Evolutionary conservation across 1,284 basidiomycete genomes (phyloP).

Genomic region (Vanrija humicola): DNA sequence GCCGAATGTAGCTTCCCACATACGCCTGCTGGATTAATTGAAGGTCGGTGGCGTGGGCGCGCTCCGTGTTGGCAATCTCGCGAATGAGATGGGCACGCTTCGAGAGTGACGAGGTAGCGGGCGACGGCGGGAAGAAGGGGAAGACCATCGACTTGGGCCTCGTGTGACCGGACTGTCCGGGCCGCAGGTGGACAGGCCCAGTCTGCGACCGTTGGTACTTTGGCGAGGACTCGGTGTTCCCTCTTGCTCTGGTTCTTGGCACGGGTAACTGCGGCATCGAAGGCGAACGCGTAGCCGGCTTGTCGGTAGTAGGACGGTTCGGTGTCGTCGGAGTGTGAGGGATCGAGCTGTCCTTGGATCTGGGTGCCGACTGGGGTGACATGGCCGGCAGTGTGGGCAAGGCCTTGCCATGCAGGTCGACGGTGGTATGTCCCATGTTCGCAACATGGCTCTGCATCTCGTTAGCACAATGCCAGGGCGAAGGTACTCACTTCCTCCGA

Average conservation of each 20-base stretch:
- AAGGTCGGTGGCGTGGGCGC: conserved; percentile 82
- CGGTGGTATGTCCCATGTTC: too few species aligned
- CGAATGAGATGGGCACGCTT: conserved; percentile 79
- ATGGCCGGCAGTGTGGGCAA: not conserved
- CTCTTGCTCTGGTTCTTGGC: too few species aligned
- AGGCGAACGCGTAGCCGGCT: conserved; percentile 5
- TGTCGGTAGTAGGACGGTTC: not conserved
- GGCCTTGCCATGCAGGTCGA: conserved; percentile 4
- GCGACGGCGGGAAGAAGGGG: conserved; percentile 9
- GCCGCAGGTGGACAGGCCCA: not conserved
- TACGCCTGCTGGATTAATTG: conserved; percentile 79
- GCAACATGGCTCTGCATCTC: too few species aligned
- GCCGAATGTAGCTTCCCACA: conserved; percentile 49
- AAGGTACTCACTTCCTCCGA: too few species aligned
- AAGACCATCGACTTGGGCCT: not conserved
- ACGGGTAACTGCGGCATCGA: conserved; percentile 4
- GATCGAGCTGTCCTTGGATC: too few species aligned
- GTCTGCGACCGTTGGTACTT: conserved; percentile 4
- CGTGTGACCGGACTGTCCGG: not conserved
- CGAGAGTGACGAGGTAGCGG: conserved; percentile 43
- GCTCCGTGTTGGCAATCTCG: conserved; percentile 78
- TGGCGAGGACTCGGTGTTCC: conserved; percentile 2
- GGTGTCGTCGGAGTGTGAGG: conserved; percentile 9
- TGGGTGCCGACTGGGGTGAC: conserved; percentile 1
- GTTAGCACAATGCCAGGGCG: too few species aligned